Conservation (phyloP, 345 rosid species). For the Melaleuca alternifolia region DNA sequence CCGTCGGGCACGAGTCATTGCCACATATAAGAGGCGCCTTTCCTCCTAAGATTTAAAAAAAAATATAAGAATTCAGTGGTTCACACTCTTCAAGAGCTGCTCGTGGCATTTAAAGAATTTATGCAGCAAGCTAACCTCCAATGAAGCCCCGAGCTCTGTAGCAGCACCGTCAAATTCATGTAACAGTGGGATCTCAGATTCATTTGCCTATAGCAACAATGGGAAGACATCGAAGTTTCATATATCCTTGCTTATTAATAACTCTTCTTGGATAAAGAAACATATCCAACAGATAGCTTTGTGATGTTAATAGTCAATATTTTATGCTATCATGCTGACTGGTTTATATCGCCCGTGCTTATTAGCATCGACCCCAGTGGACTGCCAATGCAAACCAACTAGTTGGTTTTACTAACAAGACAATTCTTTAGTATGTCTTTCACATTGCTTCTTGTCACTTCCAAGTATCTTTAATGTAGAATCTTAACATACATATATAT, state of each 20-base stretch:
- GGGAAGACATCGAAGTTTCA: neutral
- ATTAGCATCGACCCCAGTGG: neutral
- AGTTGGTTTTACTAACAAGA: neutral
- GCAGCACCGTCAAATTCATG: constrained; percentile 51
- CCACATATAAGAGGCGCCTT: constrained; percentile 80
- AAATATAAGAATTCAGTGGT: neutral
- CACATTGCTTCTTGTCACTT: neutral
- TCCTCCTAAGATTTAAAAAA: constrained; percentile 64
- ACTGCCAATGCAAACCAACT: neutral
- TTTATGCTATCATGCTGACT: neutral
- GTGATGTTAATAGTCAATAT: neutral
- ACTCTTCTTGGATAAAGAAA: neutral
- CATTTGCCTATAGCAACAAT: constrained; percentile 59
- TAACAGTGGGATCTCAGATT: constrained; percentile 80
- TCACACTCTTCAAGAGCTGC: neutral
- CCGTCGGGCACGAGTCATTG: constrained; percentile 94
- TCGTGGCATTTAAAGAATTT: neutral
- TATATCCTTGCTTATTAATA: neutral
- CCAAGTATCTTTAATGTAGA: neutral
- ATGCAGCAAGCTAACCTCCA: constrained; percentile 48
- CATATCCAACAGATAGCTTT: neutral
- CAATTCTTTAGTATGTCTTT: neutral
- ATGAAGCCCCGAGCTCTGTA: constrained; percentile 37
- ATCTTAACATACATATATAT: neutral
- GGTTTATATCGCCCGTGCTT: neutral